Percentiles rank a stretch among this genome's conserved stretches.
Evolutionary conservation across 495 filamentous ascomycete species (phyloP).

Genomic region (Zalerion maritima): DNA sequence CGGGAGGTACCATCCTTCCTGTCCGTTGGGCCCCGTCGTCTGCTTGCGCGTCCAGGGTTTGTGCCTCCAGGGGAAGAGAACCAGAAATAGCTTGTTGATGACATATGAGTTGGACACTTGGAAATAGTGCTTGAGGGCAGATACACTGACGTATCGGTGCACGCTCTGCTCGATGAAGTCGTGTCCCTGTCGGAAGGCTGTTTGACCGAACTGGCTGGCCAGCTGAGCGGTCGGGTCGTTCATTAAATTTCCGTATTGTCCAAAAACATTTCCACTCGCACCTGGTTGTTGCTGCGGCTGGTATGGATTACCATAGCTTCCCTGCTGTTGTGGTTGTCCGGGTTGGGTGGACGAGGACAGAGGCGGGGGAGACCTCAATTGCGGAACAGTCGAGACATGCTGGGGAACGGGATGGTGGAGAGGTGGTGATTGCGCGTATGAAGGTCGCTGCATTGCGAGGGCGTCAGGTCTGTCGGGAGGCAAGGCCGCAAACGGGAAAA

Average conservation of each 20-base stretch:
- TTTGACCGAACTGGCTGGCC: slow-evolving; percentile 87
- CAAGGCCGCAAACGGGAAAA: neutral
- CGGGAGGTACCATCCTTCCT: slow-evolving; percentile 77
- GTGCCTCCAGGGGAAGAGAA: slow-evolving; percentile 95
- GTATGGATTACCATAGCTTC: slow-evolving; percentile 67
- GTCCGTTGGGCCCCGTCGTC: slow-evolving; percentile 46
- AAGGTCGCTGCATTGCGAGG: slow-evolving; percentile 63
- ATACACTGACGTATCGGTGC: slow-evolving; percentile 83
- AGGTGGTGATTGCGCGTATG: slow-evolving; percentile 81
- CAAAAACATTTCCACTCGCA: slow-evolving; percentile 41
- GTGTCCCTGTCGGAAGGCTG: slow-evolving; percentile 72
- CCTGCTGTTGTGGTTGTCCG: slow-evolving; percentile 55
- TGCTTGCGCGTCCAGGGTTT: slow-evolving; percentile 81
- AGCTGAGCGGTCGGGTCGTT: slow-evolving; percentile 94
- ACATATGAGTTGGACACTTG: slow-evolving; percentile 91
- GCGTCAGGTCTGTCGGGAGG: slow-evolving; percentile 1
- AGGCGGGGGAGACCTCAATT: slow-evolving; percentile 91
- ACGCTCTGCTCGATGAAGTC: slow-evolving; percentile 93
- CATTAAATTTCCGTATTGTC: slow-evolving; percentile 74
- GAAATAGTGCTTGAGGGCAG: slow-evolving; percentile 92
- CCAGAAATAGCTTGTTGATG: slow-evolving; percentile 67
- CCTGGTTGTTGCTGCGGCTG: slow-evolving; percentile 38
- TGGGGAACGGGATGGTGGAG: slow-evolving; percentile 97
- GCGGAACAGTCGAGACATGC: slow-evolving; percentile 96
- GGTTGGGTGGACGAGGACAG: slow-evolving; percentile 51